These are phyloP conservation scores for Rhodotorula glutinis DNA, from an alignment of 1,284 basidiomycete genomes.

Conservation along the genomic window DNA sequence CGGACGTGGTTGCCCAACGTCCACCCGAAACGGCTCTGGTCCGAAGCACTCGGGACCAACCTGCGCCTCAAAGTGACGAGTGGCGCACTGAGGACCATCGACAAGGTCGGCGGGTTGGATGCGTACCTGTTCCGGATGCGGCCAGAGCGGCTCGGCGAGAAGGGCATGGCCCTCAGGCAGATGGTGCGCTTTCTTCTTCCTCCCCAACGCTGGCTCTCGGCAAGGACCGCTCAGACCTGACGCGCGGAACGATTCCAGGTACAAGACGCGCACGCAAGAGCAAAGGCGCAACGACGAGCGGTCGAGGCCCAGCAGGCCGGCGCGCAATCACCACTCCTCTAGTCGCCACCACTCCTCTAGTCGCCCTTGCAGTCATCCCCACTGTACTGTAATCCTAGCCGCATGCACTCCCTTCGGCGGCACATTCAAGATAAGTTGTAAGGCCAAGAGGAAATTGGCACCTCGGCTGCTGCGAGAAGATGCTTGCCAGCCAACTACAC, in stretches of 20 bases:
- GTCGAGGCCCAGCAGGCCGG: constrained; percentile 2
- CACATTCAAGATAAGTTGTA: too few relatives aligned
- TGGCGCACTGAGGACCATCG: constrained; percentile 69
- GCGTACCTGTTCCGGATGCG: constrained; percentile 68
- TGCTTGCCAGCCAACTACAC: not conserved
- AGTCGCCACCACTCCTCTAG: not conserved
- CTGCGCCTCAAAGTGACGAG: constrained; percentile 69
- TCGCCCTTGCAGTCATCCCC: not conserved
- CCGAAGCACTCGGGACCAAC: constrained; percentile 59
- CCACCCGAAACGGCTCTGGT: constrained; percentile 67
- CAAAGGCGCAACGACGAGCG: constrained; percentile 24
- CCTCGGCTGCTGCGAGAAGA: too few relatives aligned
- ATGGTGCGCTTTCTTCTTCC: constrained; percentile 49
- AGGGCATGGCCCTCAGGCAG: constrained; percentile 69
- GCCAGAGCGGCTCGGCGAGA: constrained; percentile 63
- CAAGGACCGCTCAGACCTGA: not conserved
- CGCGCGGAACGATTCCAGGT: constrained; percentile 15
- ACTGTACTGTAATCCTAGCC: not conserved
- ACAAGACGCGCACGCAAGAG: constrained; percentile 30
- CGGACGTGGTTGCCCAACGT: constrained; percentile 85
- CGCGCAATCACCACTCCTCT: not conserved
- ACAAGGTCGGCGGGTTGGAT: constrained; percentile 79
- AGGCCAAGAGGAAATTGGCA: not conserved
- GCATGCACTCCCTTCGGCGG: not conserved
- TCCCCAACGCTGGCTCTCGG: too few relatives aligned